Base-by-base conservation (phyloP, 768 basidiomycete genomes). In the Suillus decipiens region DNA sequence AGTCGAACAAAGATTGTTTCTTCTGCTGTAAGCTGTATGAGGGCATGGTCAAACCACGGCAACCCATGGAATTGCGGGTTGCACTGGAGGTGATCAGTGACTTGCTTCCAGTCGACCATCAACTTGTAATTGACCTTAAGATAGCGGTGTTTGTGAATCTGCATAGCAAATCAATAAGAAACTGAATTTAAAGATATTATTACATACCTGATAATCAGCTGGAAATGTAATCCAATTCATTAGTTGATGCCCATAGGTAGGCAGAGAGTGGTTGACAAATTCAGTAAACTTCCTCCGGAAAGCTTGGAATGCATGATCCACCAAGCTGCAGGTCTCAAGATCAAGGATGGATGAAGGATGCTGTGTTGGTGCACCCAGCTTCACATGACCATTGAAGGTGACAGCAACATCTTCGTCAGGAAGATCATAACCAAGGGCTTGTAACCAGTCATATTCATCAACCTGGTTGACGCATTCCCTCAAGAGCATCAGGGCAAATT, bases 101-200 rank as follows among this genome's bases (percentile, higher is more conserved):
- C 63, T 15, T 64, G 45, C 11, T 63, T 59, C 75, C 76, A 78
- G 66, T 72, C 67, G 5, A 72, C 61, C 3, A 48, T 61, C 5
- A 71, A 75, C 24, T 68, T 63, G 58, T 73, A 78, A 37, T 69
- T 61, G 28, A 74, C 68, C 43, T 68, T 70, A 17, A 76, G 60
- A 59, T 56, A 72, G 37, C 61, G 66, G 50, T 70, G 70, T 9
- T 70, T 67, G 3, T 66, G 70, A 37, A 77, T 65, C 73, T 75
- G 43, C 50, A 4, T 31, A 22, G 14, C 2, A 36, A 51, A 5
- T 48, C 14, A 51, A 22, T 42, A 33, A n/a, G 12, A 17, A 31
- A 41, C 24, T 48, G n/a, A 4, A 57, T 22, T 2, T 17, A 56
- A 45, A 22, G 45, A 22, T 19, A 59, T 4, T 43, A 4, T 1